These are phyloP conservation scores for Imleria badia DNA, from an alignment of 768 basidiomycete species.

Conservation along the genomic window DNA sequence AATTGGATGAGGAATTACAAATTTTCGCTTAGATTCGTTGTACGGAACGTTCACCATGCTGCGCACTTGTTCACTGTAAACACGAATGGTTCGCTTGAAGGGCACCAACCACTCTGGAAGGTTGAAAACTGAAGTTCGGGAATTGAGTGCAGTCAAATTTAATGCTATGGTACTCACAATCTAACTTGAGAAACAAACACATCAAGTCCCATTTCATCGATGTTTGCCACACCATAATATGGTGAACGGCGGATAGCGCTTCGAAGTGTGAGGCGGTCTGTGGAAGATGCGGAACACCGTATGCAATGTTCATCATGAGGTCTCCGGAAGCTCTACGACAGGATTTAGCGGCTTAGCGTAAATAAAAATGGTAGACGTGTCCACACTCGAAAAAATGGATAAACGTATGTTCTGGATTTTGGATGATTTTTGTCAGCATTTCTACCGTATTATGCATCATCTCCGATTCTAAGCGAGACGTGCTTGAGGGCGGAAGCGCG, in stretches of 20 bases:
- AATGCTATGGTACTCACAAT: not conserved
- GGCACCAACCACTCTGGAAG: constrained; percentile 1
- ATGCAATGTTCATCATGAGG: constrained; percentile 5
- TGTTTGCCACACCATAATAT: constrained; percentile 3
- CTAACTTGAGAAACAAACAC: constrained; percentile 1
- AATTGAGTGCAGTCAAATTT: not conserved
- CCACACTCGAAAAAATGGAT: constrained; percentile 1
- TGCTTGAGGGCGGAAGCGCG: not conserved
- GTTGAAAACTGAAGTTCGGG: not conserved
- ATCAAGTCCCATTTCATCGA: constrained; percentile 6
- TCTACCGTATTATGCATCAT: constrained; percentile 4
- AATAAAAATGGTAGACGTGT: not conserved
- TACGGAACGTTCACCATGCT: constrained; percentile 2
- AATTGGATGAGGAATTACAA: not conserved
- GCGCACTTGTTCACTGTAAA: not conserved
- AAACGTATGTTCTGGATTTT: not conserved
- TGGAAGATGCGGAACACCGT: constrained; percentile 2
- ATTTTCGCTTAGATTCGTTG: constrained; percentile 1
- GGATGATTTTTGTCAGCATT: constrained; percentile 5
- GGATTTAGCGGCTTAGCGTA: not conserved
- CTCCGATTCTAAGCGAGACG: not conserved
- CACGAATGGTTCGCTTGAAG: constrained; percentile 1
- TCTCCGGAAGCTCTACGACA: constrained; percentile 1
- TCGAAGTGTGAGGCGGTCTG: not conserved
- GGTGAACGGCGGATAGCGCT: not conserved